Base-by-base conservation (phyloP, 2,329 filamentous ascomycete genomes). In the Cladosporium sp. region DNA sequence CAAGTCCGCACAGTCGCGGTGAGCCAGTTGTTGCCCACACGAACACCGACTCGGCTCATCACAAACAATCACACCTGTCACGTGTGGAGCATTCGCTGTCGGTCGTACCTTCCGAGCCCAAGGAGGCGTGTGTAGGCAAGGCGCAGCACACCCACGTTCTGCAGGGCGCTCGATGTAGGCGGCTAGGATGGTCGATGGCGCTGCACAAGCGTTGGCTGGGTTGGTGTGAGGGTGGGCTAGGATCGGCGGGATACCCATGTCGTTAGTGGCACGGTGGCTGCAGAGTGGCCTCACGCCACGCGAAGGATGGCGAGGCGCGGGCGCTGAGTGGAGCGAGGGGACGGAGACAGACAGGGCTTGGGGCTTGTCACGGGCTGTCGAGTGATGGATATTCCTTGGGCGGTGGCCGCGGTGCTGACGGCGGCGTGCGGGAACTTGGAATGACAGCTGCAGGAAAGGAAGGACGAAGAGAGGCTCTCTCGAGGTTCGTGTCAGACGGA, bases 41-140 rank as follows among this genome's bases (percentile, higher is more conserved):
- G n/a, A n/a, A n/a, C n/a, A n/a, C n/a, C n/a, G n/a, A n/a, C n/a
- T n/a, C n/a, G 13, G n/a, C 48, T 32, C 23, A 54, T 54, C 49
- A 54, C 53, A 36, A n/a, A 57, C 53, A 57, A 57, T 57, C 53
- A 36, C 53, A 23, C 28, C 28, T n/a, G 36, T 58, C 56, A 58
- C 56, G 36, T 21, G 36, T 39, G 23, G 32, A 23, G n/a, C n/a
- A 14, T 5, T 51, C 26, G 26, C 26, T n/a, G 48, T 26, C 4
- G 14, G 39, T 5, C 32, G 51, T 56, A 56, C 18, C 18, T 28
- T 18, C 13, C 23, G 26, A 56, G 28, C 5, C 51, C 28, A 56
- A 56, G 28, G 18, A 5, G 51, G 25, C 25, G 26, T 14, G 16
- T 7, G 16, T 30, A 5, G 28, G 18, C 28, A 25, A 34, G 30